Evolutionary conservation across 257 asterid species (phyloP).

Genomic region (Solanum okadae): DNA sequence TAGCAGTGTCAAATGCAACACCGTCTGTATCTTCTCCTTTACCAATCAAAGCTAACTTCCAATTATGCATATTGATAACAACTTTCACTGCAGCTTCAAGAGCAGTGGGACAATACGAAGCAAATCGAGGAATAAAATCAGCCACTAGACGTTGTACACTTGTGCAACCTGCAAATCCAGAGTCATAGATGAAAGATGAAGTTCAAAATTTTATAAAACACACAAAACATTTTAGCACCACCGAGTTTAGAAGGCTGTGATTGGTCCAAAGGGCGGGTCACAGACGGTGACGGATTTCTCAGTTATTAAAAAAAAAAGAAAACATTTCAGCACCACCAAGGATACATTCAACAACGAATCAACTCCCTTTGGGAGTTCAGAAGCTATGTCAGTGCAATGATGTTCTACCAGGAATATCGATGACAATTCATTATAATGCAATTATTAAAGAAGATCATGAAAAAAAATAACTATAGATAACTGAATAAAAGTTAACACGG

Average conservation of each 20-base stretch:
- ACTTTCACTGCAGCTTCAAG: slow-evolving; percentile 75
- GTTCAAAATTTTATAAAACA: neutral
- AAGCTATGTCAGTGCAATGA: neutral
- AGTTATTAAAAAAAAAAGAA: too few species aligned
- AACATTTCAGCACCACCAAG: neutral
- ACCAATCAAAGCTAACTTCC: slow-evolving; percentile 40
- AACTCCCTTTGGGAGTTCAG: neutral
- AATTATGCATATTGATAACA: slow-evolving; percentile 48
- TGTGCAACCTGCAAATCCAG: slow-evolving; percentile 49
- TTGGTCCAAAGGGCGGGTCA: too few species aligned
- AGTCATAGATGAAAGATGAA: neutral
- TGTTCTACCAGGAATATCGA: neutral
- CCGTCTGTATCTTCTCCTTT: slow-evolving; percentile 62
- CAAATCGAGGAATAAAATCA: slow-evolving; percentile 66
- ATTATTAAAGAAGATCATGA: neutral
- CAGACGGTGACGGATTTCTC: too few species aligned
- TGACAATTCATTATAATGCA: neutral
- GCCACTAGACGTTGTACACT: slow-evolving; percentile 66
- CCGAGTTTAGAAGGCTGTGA: too few species aligned
- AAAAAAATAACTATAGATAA: neutral
- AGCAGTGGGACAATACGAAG: slow-evolving; percentile 64
- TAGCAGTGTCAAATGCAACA: slow-evolving; percentile 72
- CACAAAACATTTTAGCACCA: neutral
- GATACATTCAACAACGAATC: neutral
- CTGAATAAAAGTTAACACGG: neutral